Evolutionary conservation across 768 basidiomycete species (phyloP), one percentile per base, ranked within the genome.

Genomic region (Pleurotus giganteus): DNA sequence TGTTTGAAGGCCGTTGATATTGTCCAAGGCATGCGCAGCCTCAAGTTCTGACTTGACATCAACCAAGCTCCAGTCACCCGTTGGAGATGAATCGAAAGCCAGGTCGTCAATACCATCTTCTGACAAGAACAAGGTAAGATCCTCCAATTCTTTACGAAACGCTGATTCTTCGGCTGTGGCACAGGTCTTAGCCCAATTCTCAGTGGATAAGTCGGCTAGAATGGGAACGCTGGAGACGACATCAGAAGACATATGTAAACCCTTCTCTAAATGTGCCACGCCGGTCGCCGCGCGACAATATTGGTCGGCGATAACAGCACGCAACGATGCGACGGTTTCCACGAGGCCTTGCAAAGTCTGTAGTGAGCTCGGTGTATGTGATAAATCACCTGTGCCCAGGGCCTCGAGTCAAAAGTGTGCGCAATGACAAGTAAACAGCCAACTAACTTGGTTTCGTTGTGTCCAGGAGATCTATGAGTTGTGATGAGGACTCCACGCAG

Each of bases 1-100:
- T 4, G 58, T 52, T 32, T 64, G 57, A 4, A 74, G 60, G 19
- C 67, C 46, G 2, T 51, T 43, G 1, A 56, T 53, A 42, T 73
- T 71, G 52, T 76, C 74, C 4, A 59, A 46, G 1, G 52, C 43
- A 66, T 71, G 73, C 12, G 71, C 72, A 1, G 52, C 55, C 47
- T 70, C 66, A 11, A 74, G 45, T 19, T 69, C 65, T 0, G 28
- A 15, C 23, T 43, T 53, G 27, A 71, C 60, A 12, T 44, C 41
- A 4, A 17, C 56, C 27, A 57, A 57, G 7, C 26, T 27, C 29
- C 44, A 32, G 45, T n/a, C 43, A 9, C 9, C 26, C 12, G 2
- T n/a, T 13, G 45, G 2, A 56, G 49, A 21, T 54, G n/a, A 47
- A 17, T 55, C 27, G 23, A 56, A 23, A 4, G 17, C 2, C 21